phyloP scores from a whole-genome alignment of 2,329 filamentous ascomycete species.

The Arthroderma uncinatum region DNA sequence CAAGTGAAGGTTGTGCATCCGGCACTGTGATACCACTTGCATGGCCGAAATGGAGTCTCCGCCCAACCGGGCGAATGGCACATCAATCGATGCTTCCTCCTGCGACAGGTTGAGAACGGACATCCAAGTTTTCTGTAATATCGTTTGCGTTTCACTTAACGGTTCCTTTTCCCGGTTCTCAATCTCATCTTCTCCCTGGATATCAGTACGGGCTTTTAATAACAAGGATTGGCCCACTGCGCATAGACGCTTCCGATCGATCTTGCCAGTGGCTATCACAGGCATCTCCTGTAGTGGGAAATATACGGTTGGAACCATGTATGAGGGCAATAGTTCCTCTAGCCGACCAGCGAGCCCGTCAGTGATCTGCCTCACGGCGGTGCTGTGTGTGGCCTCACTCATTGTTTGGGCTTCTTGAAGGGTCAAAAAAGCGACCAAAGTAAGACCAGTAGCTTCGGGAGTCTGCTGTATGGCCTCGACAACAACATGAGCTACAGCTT shows the following conservation, averaged over 20 bases:
- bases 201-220: constrained; percentile 13
- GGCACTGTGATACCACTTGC: constrained; percentile 3
- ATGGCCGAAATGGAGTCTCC: constrained; percentile 11
- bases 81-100: background rate
- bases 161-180: background rate
- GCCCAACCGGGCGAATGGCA: constrained; percentile 5
- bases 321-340: constrained; percentile 19
- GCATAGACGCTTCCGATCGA: constrained; percentile 24
- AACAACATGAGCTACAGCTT: background rate
- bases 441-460: too few species aligned
- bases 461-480: background rate
- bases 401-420: background rate
- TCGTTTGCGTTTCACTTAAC: background rate
- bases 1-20: background rate
- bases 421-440: constrained; percentile 34
- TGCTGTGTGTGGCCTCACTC: background rate
- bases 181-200: background rate
- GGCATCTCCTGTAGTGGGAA: constrained; percentile 27
- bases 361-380: background rate
- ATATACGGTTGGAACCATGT: constrained; percentile 32
- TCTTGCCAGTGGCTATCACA: constrained; percentile 27
- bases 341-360: background rate
- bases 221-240: constrained; percentile 15
- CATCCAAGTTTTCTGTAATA: constrained; percentile 22
- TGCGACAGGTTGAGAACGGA: constrained; percentile 25